Base-by-base conservation (phyloP, 768 basidiomycete species). In the Boletus rubropictus region DNA sequence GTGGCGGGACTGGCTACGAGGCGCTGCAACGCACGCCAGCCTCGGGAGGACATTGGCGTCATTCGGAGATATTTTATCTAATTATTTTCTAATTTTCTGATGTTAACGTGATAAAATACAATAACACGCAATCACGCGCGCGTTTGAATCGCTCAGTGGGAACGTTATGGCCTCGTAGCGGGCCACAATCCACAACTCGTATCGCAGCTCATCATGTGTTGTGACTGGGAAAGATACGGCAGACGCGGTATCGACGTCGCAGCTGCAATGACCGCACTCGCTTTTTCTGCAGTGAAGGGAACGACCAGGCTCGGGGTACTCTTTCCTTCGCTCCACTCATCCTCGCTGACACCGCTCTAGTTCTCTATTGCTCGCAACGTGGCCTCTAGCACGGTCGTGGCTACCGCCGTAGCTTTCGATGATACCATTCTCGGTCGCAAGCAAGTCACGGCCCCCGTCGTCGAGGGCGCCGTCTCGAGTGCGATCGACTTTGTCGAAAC, bases 221-320 rank as follows among this genome's bases (percentile, higher is more conserved):
- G 55, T 21, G 58, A 70, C 51, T 72, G 70, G 67, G 68, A 73
- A 59, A 69, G 61, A 51, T 70, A 62, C 42, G 62, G 70, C 27
- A 75, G 84, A 59, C 73, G 80, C 54, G 75, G 82, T 46, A 71
- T 89, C 48, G 84, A 86, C 57, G 65, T 81, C 34, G 87, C 85
- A 9, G 81, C 82, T 7, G 64, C 78, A 38, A 75, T 80, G 17
- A 74, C 81, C 29, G 72, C 78, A n/a, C 47, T 84, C 38, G 79
- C 82, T 18, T 90, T 90, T 56, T 76, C 73, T 21, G 79, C 79
- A 9, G 84, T 76, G 7, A 88, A 85, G 64, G 66, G 68, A 14
- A 75, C 80, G 28, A 89, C 89, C 10, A 77, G 76, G 50, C 68
- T 89, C 44, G 84, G 84, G 49, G 86, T 89, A 63, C 49, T 78